Base-by-base conservation (phyloP, 2,329 filamentous ascomycete genomes). In the Trichoderma sp. region DNA sequence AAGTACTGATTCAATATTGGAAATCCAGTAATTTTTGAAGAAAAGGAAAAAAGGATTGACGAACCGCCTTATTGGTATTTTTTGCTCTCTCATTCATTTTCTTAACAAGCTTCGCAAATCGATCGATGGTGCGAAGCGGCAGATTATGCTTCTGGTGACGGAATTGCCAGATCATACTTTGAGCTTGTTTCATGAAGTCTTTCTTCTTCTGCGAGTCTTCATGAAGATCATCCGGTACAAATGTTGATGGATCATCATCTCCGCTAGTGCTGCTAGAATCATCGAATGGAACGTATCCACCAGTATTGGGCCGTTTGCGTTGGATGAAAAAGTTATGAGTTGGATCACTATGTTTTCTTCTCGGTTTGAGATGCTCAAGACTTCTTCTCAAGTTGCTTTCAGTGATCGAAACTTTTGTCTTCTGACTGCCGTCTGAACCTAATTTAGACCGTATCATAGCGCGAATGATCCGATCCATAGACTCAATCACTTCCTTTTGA, bases 341-440 rank as follows among this genome's bases (percentile, higher is more conserved):
- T n/a, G n/a, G n/a, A n/a, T n/a, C n/a, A n/a, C n/a, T n/a, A n/a
- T n/a, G n/a, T n/a, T n/a, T n/a, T n/a, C n/a, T 1, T 2, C 1
- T 1, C 5, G 4, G 18, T 4, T 49, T 13, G 8, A 4, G 6
- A 18, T 34, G n/a, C 1, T 1, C 34, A 16, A 18, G 10, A 3
- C 43, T 21, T 34, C n/a, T 7, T 34, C 26, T 18, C 24, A 16
- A n/a, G 37, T 14, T 37, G 2, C 2, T 16, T 4, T 21, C 14
- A 1, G 14, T 5, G 26, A n/a, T 18, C 2, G 11, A 1, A 3
- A 1, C 24, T 60, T 1, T 2, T 6, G 18, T 2, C 1, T 49
- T 1, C 18, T 11, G 3, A 16, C 26, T 13, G 3, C 8, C 39
- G 2, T 49, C 16, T 30, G 16, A 5, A 13, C 21, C 26, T 1